These are phyloP conservation scores for Linnemannia elongata DNA, from an alignment of 192 early-diverging fungal genomes.

Conservation along the genomic window DNA sequence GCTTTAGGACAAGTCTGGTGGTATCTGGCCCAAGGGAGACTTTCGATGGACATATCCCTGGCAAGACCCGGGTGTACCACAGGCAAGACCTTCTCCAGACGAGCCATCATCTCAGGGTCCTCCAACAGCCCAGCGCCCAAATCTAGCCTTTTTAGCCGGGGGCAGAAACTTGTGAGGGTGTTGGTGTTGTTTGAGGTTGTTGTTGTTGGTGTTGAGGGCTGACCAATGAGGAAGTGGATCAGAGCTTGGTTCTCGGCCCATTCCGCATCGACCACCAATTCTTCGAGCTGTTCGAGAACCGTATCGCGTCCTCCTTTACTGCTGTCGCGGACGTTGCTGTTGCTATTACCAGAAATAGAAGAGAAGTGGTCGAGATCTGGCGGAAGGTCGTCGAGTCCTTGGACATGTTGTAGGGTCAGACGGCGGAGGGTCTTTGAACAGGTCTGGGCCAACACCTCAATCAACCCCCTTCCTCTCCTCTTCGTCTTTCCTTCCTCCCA, in stretches of 20 bases:
- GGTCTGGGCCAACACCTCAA: not conserved
- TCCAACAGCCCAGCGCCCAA: not conserved
- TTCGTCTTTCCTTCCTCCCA: not conserved
- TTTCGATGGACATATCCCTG: not conserved
- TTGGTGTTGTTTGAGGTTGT: not conserved
- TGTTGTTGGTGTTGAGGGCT: not conserved
- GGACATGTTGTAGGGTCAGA: not conserved
- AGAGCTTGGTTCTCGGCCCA: constrained; percentile 22
- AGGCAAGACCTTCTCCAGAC: not conserved
- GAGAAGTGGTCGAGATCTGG: not conserved
- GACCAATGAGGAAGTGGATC: constrained; percentile 9
- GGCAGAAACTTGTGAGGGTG: not conserved
- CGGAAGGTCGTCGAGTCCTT: not conserved
- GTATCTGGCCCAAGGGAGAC: not conserved
- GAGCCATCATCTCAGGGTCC: not conserved
- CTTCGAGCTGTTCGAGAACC: constrained; percentile 9
- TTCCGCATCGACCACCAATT: constrained; percentile 16
- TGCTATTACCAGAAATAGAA: not conserved
- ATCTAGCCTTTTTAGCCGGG: not conserved
- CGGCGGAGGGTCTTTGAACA: not conserved
- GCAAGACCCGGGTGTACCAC: not conserved
- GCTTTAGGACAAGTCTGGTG: not conserved
- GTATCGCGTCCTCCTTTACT: not conserved
- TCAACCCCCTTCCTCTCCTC: not conserved
- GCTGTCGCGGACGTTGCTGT: not conserved